Conservation (phyloP, 2,329 filamentous ascomycete species). For the Calcarisporium arbuscula region DNA sequence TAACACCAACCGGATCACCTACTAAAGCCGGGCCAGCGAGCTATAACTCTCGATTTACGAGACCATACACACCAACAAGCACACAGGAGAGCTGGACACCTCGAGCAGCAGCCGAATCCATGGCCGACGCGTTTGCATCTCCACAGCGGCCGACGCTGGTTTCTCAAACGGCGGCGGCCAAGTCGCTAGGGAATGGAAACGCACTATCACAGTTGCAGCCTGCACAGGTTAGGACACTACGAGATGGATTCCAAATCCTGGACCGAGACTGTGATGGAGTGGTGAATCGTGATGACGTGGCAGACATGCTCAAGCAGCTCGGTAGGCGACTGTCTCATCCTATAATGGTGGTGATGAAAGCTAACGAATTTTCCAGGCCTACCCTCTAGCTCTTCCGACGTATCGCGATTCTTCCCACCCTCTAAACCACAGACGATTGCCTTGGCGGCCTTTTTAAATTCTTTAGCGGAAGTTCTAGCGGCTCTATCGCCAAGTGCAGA, state of each 20-base stretch:
- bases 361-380: slow-evolving; percentile 51
- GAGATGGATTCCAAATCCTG: slow-evolving; percentile 89
- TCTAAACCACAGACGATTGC: slow-evolving; percentile 67
- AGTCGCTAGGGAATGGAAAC: slow-evolving; percentile 38
- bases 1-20: slow-evolving; percentile 58
- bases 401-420: slow-evolving; percentile 78
- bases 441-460: slow-evolving; percentile 79
- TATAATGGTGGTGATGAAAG: background rate
- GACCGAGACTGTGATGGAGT: slow-evolving; percentile 82
- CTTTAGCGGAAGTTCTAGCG: slow-evolving; percentile 66
- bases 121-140: slow-evolving; percentile 29
- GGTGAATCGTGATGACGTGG: slow-evolving; percentile 76
- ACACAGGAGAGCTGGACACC: slow-evolving; percentile 32
- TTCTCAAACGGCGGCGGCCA: slow-evolving; percentile 22
- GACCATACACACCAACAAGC: slow-evolving; percentile 34
- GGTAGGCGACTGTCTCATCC: slow-evolving; percentile 39
- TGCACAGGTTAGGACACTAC: slow-evolving; percentile 76
- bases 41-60: slow-evolving; percentile 26
- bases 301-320: slow-evolving; percentile 80
- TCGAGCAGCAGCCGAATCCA: slow-evolving; percentile 19
- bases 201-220: slow-evolving; percentile 69
- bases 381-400: slow-evolving; percentile 61
- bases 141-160: slow-evolving; percentile 27
- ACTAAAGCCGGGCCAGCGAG: slow-evolving; percentile 32
- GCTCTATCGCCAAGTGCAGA: slow-evolving; percentile 73